Percentiles rank a stretch among this genome's conserved stretches.
Evolutionary conservation across 495 filamentous ascomycete genomes (phyloP).

Genomic region (Mytilinidion resinicola): DNA sequence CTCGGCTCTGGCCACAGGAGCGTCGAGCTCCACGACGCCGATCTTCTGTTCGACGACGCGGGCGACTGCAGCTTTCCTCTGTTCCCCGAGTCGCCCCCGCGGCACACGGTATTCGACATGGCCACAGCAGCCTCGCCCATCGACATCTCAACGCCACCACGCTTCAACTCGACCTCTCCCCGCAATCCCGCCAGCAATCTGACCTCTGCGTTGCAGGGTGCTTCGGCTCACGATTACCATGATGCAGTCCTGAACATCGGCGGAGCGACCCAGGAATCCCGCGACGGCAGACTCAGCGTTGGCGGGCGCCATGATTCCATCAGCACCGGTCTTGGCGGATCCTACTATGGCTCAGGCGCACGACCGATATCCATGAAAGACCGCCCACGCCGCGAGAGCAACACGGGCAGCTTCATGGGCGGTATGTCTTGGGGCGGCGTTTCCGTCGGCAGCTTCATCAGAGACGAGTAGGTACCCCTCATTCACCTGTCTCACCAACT

Average conservation of each 20-base stretch:
- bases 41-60: conserved; percentile 36
- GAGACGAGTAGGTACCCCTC: conserved; percentile 79
- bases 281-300: conserved; percentile 51
- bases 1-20: conserved; percentile 25
- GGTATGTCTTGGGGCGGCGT: conserved; percentile 98
- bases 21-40: conserved; percentile 35
- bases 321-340: conserved; percentile 39
- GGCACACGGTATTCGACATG: conserved; percentile 36
- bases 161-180: conserved; percentile 57
- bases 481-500: background rate
- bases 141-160: conserved; percentile 53
- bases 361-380: conserved; percentile 83
- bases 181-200: conserved; percentile 58
- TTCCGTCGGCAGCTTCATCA: conserved; percentile 92
- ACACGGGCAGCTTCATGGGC: conserved; percentile 78
- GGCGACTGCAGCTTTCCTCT: conserved; percentile 42
- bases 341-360: conserved; percentile 63
- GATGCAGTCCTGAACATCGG: conserved; percentile 26
- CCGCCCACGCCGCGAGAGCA: conserved; percentile 70
- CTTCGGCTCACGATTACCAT: conserved; percentile 32
- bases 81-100: conserved; percentile 37
- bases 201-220: conserved; percentile 54
- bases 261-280: conserved; percentile 25
- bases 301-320: conserved; percentile 69
- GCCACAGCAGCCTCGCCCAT: conserved; percentile 52